A percentile compares a stretch with the other conserved stretches of the same genome.
Evolutionary conservation across 768 basidiomycete species (phyloP).

Genomic region (Sarcomyxa edulis): DNA sequence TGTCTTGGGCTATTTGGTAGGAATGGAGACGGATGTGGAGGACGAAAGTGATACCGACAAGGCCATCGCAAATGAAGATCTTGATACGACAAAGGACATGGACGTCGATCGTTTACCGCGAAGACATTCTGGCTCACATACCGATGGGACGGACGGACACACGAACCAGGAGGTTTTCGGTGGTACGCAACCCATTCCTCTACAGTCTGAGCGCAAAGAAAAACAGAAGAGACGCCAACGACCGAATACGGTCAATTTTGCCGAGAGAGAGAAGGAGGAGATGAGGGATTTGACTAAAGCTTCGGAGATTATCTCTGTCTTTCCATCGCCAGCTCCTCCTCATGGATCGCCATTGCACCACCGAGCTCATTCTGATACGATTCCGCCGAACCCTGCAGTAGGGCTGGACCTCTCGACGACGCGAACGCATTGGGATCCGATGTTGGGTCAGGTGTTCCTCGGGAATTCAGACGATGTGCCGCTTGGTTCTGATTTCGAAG

Average conservation of each 20-base stretch:
- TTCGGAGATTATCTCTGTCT: slow-evolving; percentile 64
- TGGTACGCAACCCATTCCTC: slow-evolving; percentile 6
- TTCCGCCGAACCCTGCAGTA: background rate
- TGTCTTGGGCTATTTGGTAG: too few species aligned
- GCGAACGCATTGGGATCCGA: slow-evolving; percentile 46
- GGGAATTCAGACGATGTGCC: slow-evolving; percentile 86
- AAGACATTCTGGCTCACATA: slow-evolving; percentile 21
- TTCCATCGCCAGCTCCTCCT: slow-evolving; percentile 14
- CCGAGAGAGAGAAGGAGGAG: slow-evolving; percentile 81
- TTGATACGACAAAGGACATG: slow-evolving; percentile 5
- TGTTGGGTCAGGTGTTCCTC: slow-evolving; percentile 66
- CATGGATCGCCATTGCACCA: background rate
- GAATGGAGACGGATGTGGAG: too few species aligned
- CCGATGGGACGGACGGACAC: slow-evolving; percentile 37
- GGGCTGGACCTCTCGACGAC: slow-evolving; percentile 25
- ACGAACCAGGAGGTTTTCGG: slow-evolving; percentile 21
- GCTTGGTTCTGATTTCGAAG: slow-evolving; percentile 21
- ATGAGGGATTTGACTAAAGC: slow-evolving; percentile 85
- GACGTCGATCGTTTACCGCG: slow-evolving; percentile 4
- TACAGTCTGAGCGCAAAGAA: slow-evolving; percentile 1
- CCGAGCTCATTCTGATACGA: background rate
- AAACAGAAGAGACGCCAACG: slow-evolving; percentile 9
- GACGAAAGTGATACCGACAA: too few species aligned
- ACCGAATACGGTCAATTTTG: slow-evolving; percentile 73
- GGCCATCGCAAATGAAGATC: slow-evolving; percentile 1